phyloP scores from a whole-genome alignment of 768 basidiomycete species.

The Fomitopsis pulvina region DNA sequence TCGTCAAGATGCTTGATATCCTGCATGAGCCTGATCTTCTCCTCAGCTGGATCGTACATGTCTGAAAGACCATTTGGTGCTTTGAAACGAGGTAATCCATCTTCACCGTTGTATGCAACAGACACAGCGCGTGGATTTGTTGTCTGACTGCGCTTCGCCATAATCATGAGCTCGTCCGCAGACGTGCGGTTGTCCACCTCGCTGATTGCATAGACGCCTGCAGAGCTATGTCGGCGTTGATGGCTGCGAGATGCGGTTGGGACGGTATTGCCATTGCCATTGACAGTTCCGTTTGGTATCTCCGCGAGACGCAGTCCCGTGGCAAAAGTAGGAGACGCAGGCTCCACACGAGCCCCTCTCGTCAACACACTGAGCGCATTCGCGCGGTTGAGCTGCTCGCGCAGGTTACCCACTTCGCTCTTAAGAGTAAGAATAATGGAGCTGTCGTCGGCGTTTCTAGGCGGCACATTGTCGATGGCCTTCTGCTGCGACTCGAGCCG shows the following conservation, averaged over 20 bases:
- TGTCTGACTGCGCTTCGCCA: conserved; percentile 63
- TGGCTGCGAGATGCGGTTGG: conserved; percentile 44
- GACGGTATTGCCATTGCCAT: conserved; percentile 28
- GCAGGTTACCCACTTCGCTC: conserved; percentile 85
- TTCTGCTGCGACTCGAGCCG: conserved; percentile 77
- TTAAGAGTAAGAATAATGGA: conserved; percentile 86
- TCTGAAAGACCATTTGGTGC: conserved; percentile 58
- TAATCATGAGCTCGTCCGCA: conserved; percentile 70
- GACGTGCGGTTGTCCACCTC: conserved; percentile 64
- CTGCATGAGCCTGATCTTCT: conserved; percentile 91
- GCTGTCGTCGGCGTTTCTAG: conserved; percentile 72
- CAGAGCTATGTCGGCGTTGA: conserved; percentile 82
- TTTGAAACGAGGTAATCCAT: conserved; percentile 60
- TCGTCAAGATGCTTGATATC: conserved; percentile 87
- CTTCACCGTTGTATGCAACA: conserved; percentile 81
- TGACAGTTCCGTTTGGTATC: conserved; percentile 29
- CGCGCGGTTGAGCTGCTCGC: conserved; percentile 94
- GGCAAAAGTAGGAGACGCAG: conserved; percentile 81
- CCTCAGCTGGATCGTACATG: conserved; percentile 85
- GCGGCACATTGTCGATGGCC: conserved; percentile 54
- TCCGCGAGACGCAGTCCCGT: conserved; percentile 63
- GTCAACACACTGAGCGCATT: conserved; percentile 88
- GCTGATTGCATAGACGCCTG: conserved; percentile 62
- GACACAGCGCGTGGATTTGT: conserved; percentile 81
- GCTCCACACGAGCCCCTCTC: conserved; percentile 61